Evolutionary conservation across 2,329 filamentous ascomycete genomes (phyloP), one percentile per base, ranked within the genome.

Genomic region (Xylaria sp.): DNA sequence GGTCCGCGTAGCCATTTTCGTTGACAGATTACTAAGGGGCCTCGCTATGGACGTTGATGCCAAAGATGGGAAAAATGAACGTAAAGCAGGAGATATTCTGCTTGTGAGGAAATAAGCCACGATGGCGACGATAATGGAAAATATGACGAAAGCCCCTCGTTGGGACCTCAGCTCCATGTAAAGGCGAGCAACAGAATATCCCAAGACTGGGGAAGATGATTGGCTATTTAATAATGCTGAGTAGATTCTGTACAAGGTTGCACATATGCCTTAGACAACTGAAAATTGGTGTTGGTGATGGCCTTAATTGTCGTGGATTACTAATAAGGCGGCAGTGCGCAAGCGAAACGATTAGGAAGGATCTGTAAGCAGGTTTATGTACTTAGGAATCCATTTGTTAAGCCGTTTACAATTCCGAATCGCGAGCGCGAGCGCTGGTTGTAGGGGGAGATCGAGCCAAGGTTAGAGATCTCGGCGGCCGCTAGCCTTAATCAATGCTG

Each of bases 1-100:
- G 7, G 78, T 57, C 60, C 70, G 76, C 4, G 61, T 54, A 47
- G 68, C 15, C 72, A 73, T 76, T 31, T 62, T 60, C 28, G 47
- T 61, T n/a, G 60, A 45, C 57, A 14, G 31, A 25, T 19, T 43
- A 40, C 11, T 54, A 21, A 64, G 63, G 40, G 58, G 57, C 11
- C 61, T 64, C 12, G 64, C 14, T 2, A 33, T 6, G 3, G 69
- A 45, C 28, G 59, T 59, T 21, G 60, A 67, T 5, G 63, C 52
- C 19, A 65, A 71, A 54, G 63, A 54, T 17, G 70, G 67, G 55
- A 67, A 51, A 21, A 56, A 14, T n/a, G 52, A 56, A n/a, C 51
- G 61, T 8, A 69, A 52, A 4, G 57, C 52, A 14, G 55, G 67
- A 55, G 66, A 60, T 23, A 68, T 40, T 7, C 60, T 57, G 11